Base-by-base conservation (phyloP, 176 grass and related monocot species). In the Oryza meridionalis region DNA sequence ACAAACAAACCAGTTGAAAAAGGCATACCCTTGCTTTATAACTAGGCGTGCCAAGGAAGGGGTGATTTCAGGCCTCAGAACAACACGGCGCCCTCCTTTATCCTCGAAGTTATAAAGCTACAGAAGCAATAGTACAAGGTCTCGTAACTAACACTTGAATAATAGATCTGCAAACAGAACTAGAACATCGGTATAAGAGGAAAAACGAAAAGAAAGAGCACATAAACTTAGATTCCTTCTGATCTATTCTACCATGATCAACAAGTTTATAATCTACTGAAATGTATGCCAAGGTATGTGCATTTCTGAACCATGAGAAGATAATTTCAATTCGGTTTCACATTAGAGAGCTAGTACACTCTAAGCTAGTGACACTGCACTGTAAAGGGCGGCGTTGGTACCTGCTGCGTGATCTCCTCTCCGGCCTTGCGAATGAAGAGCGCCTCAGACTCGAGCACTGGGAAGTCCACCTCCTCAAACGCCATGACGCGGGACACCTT, bases 401-500 rank as follows among this genome's bases (percentile, higher is more conserved):
- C 91, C 86, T 97, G 94, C 78, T 91, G 91, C 65, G 94, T 97
- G 70, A 94, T 94, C 77, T 97, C 94, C 42, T 97, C 92, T 16
- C 90, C 92, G 49, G 94, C 86, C 78, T 94, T 97, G 64, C 94
- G 77, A 47, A 89, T 86, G 77, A 97, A 97, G 70, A 97, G 92
- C 21, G 90, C 88, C 84, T 97, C 94, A 15, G 92, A 94, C 80
- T 94, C 94, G 37, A 97, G 92, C 55, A 94, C 95, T 45, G 95
- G 95, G 81, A 94, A 97, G 43, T 97, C 95, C 64, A 97, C 95
- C 86, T 97, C 92, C 81, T 97, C 94, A 38, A 97, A 97, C 26
- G 91, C 82, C 62, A 97, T 90, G 42, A 97, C 59, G 53, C 88
- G 81, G 35, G 91, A 93, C 11, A 97, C 91, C 90, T 89, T 74